Conservation (phyloP, 225 moss, liverwort and hornwort species). For the Anthoceros angustus region DNA sequence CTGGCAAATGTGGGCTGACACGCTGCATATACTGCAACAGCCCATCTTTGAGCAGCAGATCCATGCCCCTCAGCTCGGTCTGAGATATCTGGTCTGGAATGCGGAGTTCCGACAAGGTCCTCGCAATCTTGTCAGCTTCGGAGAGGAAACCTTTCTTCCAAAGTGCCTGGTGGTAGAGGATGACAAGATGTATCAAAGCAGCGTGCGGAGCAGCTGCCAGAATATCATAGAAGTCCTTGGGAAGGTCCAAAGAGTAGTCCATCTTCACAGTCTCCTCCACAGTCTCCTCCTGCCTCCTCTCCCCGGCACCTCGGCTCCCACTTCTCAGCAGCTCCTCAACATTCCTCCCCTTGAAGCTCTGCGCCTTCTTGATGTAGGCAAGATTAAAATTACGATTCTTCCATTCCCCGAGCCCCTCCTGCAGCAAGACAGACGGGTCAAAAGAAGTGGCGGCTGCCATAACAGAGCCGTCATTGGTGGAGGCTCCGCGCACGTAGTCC, state of each 20-base stretch:
- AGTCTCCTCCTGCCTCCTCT: constrained; percentile 5
- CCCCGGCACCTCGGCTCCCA: not conserved
- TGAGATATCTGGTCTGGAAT: constrained; percentile 29
- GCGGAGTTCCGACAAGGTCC: constrained; percentile 31
- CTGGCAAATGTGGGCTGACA: constrained; percentile 51
- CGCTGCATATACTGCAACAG: constrained; percentile 63
- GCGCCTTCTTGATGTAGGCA: constrained; percentile 27
- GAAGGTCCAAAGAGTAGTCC: constrained; percentile 19
- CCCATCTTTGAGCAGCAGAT: constrained; percentile 78
- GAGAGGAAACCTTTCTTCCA: constrained; percentile 52
- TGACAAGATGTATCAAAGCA: constrained; percentile 65
- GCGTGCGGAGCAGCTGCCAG: constrained; percentile 59
- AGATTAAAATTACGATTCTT: constrained; percentile 40
- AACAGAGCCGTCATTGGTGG: not conserved
- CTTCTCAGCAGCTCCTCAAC: not conserved
- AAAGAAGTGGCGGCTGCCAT: constrained; percentile 10
- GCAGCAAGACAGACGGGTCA: constrained; percentile 46
- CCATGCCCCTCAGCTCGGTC: constrained; percentile 55
- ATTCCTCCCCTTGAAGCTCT: not conserved
- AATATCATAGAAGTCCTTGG: constrained; percentile 31
- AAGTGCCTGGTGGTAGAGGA: constrained; percentile 70
- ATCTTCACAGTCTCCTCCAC: constrained; percentile 16
- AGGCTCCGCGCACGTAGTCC: not conserved
- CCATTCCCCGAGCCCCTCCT: constrained; percentile 70
- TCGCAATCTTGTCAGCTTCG: constrained; percentile 62